Base-by-base conservation (phyloP, 805 yeast species). In the Candida oleophila region DNA sequence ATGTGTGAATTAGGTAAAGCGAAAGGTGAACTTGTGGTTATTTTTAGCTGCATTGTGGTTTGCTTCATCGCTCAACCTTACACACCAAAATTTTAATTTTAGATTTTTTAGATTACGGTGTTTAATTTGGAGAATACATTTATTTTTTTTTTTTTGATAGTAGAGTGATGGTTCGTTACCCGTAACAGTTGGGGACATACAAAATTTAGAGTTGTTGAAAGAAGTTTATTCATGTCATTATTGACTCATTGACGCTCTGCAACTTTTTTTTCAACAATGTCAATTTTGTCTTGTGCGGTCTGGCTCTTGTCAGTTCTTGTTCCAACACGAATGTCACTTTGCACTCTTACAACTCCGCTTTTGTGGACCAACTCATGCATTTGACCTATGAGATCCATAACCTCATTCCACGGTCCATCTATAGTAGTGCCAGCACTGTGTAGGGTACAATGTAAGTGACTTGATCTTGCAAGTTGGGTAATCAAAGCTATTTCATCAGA, bases 351-450 rank as follows among this genome's bases (percentile, higher is more conserved):
- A 11, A 87, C 81, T 1, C 95, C 96, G 53, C 78, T 71, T 3
- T 74, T 73, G 58, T 89, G 97, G 44, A 87, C 77, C 39, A 71
- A 71, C 57, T 84, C 83, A 59, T 89, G 97, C 55, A 89, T 68
- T 54, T 80, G 77, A 5, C 96, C 96, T 55, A 89, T 85, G 44
- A 88, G 66, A 30, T 74, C 80, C 81, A 83, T 85, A 1, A 90
- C 96, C 46, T 86, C 90, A 57, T 82, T 81, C 96, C 96, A 90
- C n/a, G 89, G 90, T 1, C 97, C 97, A 56, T 87, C 86, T 55
- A 86, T 82, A 1, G 96, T 89, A 4, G 96, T 89, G 2, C 97
- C 97, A 2, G 97, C 97, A 55, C 95, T 85, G 65, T 89, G 97
- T 49, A 89, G 69, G 1, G 87, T 81, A 51, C 85, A 81, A 42